These are phyloP conservation scores for Globisporangium splendens DNA, from an alignment of 352 stramenopile species.

Conservation along the genomic window DNA sequence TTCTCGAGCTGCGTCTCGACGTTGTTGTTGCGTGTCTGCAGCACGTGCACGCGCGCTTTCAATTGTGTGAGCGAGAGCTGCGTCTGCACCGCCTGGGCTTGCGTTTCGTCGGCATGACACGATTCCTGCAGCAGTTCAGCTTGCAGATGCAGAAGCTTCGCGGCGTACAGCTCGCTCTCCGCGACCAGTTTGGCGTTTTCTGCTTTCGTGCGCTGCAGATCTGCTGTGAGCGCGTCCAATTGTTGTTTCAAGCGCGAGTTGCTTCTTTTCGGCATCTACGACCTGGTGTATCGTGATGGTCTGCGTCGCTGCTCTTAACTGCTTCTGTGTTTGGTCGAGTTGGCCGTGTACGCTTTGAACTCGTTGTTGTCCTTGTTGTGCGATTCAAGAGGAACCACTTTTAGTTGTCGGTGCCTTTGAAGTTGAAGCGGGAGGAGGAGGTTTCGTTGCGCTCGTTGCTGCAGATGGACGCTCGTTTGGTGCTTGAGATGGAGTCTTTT, in stretches of 20 bases:
- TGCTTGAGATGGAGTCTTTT: neutral
- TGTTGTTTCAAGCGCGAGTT: constrained; percentile 39
- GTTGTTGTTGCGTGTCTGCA: constrained; percentile 15
- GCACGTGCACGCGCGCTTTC: constrained; percentile 28
- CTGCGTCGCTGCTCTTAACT: neutral
- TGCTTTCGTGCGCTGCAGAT: constrained; percentile 36
- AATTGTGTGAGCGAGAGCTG: constrained; percentile 38
- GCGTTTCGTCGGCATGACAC: constrained; percentile 38
- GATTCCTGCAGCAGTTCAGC: constrained; percentile 46
- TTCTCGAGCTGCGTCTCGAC: constrained; percentile 23
- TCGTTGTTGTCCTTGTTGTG: neutral
- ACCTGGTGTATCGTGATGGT: constrained; percentile 12
- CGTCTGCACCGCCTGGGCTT: constrained; percentile 36
- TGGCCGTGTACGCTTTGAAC: neutral
- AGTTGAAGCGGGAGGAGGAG: neutral
- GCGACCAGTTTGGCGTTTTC: constrained; percentile 36
- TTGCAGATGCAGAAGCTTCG: constrained; percentile 41
- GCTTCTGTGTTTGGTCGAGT: neutral
- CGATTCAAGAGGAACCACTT: neutral
- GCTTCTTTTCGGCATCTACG: constrained; percentile 33
- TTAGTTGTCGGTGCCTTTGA: neutral
- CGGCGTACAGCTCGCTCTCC: constrained; percentile 48
- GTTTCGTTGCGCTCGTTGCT: neutral
- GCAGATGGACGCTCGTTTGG: neutral
- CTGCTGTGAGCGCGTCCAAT: constrained; percentile 20